phyloP scores from a whole-genome alignment of 352 stramenopile genomes.

The Saprolegnia diclina region DNA sequence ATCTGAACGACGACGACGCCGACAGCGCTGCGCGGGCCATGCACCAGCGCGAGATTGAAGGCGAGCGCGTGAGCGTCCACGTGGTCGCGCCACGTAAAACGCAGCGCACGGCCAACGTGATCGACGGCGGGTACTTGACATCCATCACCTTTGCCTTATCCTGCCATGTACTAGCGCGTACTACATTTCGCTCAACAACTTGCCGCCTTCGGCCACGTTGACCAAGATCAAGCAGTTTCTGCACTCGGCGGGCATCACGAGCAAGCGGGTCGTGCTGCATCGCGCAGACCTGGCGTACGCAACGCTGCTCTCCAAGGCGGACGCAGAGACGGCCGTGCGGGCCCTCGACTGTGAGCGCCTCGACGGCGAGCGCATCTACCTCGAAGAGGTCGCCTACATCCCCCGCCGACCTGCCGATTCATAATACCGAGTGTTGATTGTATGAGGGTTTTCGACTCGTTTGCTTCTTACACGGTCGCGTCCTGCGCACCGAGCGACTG shows the following conservation, averaged over 20 bases:
- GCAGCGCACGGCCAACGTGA: background rate
- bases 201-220: background rate
- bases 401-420: too few relatives aligned
- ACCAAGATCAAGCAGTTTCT: background rate
- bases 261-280: background rate
- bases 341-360: background rate
- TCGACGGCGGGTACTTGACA: background rate
- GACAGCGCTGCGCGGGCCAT: background rate
- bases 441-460: too few relatives aligned
- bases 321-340: background rate
- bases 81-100: background rate
- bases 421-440: too few relatives aligned
- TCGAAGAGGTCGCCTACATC: background rate
- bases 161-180: background rate
- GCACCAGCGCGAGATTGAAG: slow-evolving; percentile 2
- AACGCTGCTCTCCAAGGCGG: background rate
- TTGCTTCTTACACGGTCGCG: slow-evolving; percentile 41
- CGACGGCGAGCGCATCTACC: background rate
- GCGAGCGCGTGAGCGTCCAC: slow-evolving; percentile 4
- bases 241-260: background rate
- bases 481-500: slow-evolving; percentile 68
- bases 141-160: background rate
- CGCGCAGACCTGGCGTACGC: background rate
- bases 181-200: slow-evolving; percentile 4
- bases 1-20: background rate